Percentiles rank a stretch among this genome's conserved stretches.
phyloP scores from a whole-genome alignment of 2,329 filamentous ascomycete genomes.

The Aspergillus sp. region DNA sequence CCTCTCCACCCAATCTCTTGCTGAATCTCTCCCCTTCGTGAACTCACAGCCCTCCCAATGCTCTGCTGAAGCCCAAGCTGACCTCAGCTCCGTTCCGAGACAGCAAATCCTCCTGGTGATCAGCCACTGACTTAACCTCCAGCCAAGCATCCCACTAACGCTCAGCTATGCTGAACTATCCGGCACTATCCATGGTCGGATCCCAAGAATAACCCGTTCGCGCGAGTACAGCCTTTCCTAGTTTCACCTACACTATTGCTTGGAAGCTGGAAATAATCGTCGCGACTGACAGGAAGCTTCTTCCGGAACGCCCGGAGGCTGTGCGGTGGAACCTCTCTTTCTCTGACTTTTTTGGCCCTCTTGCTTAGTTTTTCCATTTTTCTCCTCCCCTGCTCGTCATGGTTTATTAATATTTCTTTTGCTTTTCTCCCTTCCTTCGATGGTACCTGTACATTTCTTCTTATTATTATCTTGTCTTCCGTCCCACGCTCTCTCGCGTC shows the following conservation, averaged over 20 bases:
- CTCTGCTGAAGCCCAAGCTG: not conserved
- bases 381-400: not conserved
- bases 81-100: not conserved
- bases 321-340: constrained; percentile 19
- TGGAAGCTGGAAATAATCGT: not conserved
- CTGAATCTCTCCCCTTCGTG: not conserved
- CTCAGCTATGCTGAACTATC: constrained; percentile 1
- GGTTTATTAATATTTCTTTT: not conserved
- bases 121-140: constrained; percentile 4
- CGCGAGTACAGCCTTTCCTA: not conserved
- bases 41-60: not conserved
- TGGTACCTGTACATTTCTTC: not conserved
- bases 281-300: constrained; percentile 4
- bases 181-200: constrained; percentile 1
- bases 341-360: not conserved
- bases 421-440: not conserved
- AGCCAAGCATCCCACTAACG: constrained; percentile 5
- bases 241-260: not conserved
- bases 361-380: not conserved
- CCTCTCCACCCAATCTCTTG: not conserved
- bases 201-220: not conserved
- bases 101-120: not conserved
- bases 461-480: not conserved
- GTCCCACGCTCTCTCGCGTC: not conserved
- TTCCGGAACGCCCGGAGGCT: constrained; percentile 26